Conservation (phyloP, 1,139 yeast species). For the Candida mesenterica region DNA sequence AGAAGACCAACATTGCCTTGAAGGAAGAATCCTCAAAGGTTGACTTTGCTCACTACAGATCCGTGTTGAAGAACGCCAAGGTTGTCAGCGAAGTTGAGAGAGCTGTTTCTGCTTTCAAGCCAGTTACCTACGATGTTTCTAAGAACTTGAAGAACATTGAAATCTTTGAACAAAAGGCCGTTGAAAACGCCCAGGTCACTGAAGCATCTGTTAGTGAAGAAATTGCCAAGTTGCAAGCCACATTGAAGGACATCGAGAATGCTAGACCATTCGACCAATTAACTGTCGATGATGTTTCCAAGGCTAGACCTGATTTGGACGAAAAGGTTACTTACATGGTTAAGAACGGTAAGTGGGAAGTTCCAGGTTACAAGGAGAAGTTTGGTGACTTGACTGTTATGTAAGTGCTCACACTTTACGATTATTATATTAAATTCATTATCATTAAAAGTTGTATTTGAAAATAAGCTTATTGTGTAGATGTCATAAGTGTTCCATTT, state of each 20-base stretch:
- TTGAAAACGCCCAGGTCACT: conserved; percentile 93
- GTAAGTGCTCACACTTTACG: conserved; percentile 40
- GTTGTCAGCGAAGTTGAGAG: conserved; percentile 80
- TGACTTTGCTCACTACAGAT: conserved; percentile 80
- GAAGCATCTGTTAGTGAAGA: conserved; percentile 87
- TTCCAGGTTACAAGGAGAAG: conserved; percentile 97
- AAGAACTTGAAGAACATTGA: conserved; percentile 91
- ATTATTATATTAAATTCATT: conserved; percentile 1
- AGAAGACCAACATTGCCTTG: conserved; percentile 71
- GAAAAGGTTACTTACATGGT: conserved; percentile 95
- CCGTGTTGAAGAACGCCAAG: conserved; percentile 74
- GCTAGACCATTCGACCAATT: conserved; percentile 98
- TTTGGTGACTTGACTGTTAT: conserved; percentile 94
- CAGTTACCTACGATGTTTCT: conserved; percentile 80
- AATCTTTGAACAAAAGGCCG: conserved; percentile 91
- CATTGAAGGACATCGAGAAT: conserved; percentile 88
- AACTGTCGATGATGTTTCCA: conserved; percentile 90
- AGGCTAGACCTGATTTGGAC: conserved; percentile 97
- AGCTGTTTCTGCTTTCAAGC: conserved; percentile 73
- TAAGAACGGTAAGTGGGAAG: conserved; percentile 96
- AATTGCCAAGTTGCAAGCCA: conserved; percentile 79
- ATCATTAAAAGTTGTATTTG: background rate
- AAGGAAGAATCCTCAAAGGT: conserved; percentile 71
- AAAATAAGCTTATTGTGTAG: no score
- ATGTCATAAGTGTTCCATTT: no score